Evolutionary conservation across 1,284 basidiomycete species (phyloP).

Genomic region (Puccinia coronata): DNA sequence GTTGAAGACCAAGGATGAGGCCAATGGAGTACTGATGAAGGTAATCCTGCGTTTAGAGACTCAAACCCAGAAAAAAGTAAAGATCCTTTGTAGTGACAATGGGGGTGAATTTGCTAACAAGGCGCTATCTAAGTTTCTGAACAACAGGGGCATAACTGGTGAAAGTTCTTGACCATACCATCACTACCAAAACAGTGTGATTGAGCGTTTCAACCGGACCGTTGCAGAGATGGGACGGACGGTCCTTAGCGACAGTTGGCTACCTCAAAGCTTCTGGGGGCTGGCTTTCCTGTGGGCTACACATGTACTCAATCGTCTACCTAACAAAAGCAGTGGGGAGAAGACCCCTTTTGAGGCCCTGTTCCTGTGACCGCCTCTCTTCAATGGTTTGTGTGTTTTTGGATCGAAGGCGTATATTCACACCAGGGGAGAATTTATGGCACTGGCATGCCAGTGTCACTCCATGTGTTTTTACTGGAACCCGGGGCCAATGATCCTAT

Average conservation of each 20-base stretch:
- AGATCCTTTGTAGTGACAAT: neutral
- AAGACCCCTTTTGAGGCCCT: neutral
- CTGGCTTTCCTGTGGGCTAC: neutral
- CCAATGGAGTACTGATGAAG: neutral
- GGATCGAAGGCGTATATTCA: neutral
- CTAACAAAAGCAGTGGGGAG: neutral
- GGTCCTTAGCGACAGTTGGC: neutral
- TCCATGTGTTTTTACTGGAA: too few species aligned
- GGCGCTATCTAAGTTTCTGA: neutral
- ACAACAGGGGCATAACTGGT: neutral
- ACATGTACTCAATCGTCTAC: neutral
- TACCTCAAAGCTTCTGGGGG: neutral
- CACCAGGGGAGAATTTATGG: too few species aligned
- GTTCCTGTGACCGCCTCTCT: too few species aligned
- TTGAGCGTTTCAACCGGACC: slow-evolving; percentile 14
- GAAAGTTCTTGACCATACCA: neutral
- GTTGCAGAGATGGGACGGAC: neutral
- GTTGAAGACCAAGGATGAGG: neutral
- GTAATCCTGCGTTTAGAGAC: neutral
- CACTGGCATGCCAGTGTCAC: too few species aligned
- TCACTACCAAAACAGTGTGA: slow-evolving; percentile 25
- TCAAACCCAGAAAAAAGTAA: neutral
- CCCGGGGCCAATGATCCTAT: too few species aligned
- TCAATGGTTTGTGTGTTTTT: neutral
- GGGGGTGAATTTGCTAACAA: slow-evolving; percentile 12